Evolutionary conservation across 2,329 filamentous ascomycete species (phyloP), one percentile per base, ranked within the genome.

Genomic region (Beauveria pseudobassiana): DNA sequence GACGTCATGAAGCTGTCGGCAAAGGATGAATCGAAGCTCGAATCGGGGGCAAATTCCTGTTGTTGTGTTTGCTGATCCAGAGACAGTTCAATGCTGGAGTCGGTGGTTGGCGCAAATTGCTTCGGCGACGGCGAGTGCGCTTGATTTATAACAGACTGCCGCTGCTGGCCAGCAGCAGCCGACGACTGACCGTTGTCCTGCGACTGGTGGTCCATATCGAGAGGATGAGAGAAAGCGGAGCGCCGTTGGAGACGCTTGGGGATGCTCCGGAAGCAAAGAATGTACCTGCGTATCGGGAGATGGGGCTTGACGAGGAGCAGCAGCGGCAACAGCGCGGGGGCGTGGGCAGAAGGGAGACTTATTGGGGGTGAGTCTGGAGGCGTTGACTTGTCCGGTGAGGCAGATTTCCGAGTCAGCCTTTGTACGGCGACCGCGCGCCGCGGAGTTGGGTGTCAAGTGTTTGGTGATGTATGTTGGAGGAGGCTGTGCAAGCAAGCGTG

Each of bases 71-170:
- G 77, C 69, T 80, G 77, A 72, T 87, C 82, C 67, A 87, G 76
- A 65, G 76, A 82, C 69, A 88, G 79, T 70, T 83, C 84, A 67
- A 87, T 81, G 68, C 20, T 34, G 58, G 76, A 78, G 68, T 74
- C 69, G 62, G 80, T 74, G 70, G 79, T 78, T 51, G 71, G 65
- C 71, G 80, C 76, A 71, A 80, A 78, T 69, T 81, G 83, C 68
- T 75, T 81, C 72, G 82, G 82, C 71, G 85, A 84, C 68, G 85
- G 83, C 69, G 86, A 87, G 74, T 85, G 85, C 67, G 78, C 82
- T 73, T 85, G 84, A 73, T 82, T 88, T 87, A 89, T 87, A 86
- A 85, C 80, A 77, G 78, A 73, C 71, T 75, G 76, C 70, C 83
- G 79, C 67, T 80, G 80, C 70, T 82, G 80, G 50, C 51, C 24